A percentile compares a stretch with the other conserved stretches of the same genome.
Evolutionary conservation across 768 basidiomycete genomes (phyloP).

Genomic region (Lentinus tigrinus): DNA sequence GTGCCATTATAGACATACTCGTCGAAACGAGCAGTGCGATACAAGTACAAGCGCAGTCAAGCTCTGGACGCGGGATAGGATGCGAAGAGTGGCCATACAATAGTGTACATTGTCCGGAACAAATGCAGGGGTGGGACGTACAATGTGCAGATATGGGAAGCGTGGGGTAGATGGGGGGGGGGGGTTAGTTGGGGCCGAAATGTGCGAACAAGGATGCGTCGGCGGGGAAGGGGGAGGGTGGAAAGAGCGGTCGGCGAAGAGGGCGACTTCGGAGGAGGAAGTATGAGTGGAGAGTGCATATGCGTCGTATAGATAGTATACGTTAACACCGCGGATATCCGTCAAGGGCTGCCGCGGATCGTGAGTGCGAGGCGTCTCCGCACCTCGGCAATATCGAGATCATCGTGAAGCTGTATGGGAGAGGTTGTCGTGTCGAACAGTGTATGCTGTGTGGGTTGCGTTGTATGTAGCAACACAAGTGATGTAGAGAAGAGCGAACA

Average conservation of each 20-base stretch:
- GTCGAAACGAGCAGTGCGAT: no score
- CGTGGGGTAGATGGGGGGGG: not conserved
- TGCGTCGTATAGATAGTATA: constrained; percentile 15
- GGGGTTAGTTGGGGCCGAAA: not conserved
- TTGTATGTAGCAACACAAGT: not conserved
- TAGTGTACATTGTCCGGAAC: not conserved
- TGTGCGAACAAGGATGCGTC: not conserved
- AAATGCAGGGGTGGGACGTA: not conserved
- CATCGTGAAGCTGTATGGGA: no score
- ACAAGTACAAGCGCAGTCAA: not conserved
- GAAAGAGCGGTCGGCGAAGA: not conserved
- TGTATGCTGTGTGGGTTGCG: constrained; percentile 1
- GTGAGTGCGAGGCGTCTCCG: constrained; percentile 1
- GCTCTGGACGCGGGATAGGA: not conserved
- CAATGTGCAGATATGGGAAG: not conserved
- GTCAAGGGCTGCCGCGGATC: constrained; percentile 1
- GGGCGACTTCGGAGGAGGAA: not conserved
- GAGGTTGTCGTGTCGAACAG: no score
- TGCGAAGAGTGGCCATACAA: not conserved
- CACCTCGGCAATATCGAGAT: constrained; percentile 1
- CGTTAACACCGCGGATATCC: constrained; percentile 13
- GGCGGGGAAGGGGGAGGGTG: not conserved
- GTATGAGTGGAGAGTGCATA: not conserved
- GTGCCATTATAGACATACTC: no score
- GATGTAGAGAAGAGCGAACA: not conserved